phyloP scores from a whole-genome alignment of 305 asterid species.

The Ajuga reptans region DNA sequence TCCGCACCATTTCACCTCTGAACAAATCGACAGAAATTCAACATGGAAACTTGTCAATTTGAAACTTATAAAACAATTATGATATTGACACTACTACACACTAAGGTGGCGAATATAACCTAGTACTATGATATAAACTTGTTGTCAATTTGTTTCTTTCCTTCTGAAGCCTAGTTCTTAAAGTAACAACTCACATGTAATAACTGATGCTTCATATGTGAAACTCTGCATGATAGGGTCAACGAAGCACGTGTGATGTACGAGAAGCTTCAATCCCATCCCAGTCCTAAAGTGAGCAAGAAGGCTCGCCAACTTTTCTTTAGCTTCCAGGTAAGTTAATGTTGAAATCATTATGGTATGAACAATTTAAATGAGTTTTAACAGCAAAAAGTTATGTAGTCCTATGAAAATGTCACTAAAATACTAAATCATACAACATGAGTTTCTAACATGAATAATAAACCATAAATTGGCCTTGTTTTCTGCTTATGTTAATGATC shows the following conservation, averaged over 20 bases:
- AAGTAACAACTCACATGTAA: not conserved
- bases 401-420: not conserved
- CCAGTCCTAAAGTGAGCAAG: constrained; percentile 68
- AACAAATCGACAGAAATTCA: too few species aligned
- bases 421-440: too few species aligned
- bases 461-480: too few species aligned
- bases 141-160: not conserved
- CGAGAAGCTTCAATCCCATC: constrained; percentile 81
- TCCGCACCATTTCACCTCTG: too few species aligned
- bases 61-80: too few species aligned
- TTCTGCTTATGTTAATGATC: not conserved
- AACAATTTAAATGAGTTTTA: not conserved
- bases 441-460: too few species aligned
- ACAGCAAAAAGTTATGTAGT: not conserved
- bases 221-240: constrained; percentile 35
- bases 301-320: constrained; percentile 60
- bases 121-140: too few species aligned
- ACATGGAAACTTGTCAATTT: too few species aligned
- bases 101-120: too few species aligned
- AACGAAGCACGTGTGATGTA: constrained; percentile 80
- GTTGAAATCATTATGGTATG: not conserved
- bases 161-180: not conserved
- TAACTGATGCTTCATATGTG: not conserved
- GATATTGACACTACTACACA: too few species aligned
- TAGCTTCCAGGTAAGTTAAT: constrained; percentile 61